Base-by-base conservation (phyloP, 371 early-diverging fungal species). In the Batrachochytrium dendrobatidis region DNA sequence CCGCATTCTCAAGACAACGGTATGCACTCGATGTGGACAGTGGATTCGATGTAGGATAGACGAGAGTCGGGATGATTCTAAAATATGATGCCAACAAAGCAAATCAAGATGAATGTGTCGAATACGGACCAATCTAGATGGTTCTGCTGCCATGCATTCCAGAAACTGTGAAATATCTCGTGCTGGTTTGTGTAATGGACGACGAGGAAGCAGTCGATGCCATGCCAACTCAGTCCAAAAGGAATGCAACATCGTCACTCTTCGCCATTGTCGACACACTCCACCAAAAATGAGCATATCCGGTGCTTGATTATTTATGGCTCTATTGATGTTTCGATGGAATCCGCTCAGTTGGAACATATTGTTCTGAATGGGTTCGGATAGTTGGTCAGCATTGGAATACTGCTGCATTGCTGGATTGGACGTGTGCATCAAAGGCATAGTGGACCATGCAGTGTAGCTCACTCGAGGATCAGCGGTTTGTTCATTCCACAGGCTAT, bases 151-250 rank as follows among this genome's bases (percentile, higher is more conserved):
- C 26, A 58, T 51, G 59, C 2, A 29, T n/a, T 3, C 32, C 22
- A 58, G 52, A 26, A 58, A 58, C 15, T 15, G 15, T 20, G 51
- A 12, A 7, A 51, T n/a, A 3, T 24, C 8, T 3, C 5, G 3
- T 7, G 25, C 3, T 7, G 51, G 3, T 8, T 6, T 12, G n/a
- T 29, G 10, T 4, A 28, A 18, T 3, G 51, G 10, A 6, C 5
- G 51, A 28, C 55, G 55, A 20, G 33, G 33, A 1, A 55, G 33
- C 55, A 55, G 55, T 43, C 55, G 33, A 28, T 55, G 55, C 59
- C 59, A 58, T 15, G 50, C 49, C 3, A 58, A 28, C 8, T 58
- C 52, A 1, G 54, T 58, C 59, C 59, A 58, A 53, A 58, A 58
- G 2, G 59, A 53, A 20, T 58, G 59, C 52, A 51, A 15, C 22